Evolutionary conservation across 768 basidiomycete genomes (phyloP), one percentile per base, ranked within the genome.

Genomic region (Lanmaoa pseudosensibilis): DNA sequence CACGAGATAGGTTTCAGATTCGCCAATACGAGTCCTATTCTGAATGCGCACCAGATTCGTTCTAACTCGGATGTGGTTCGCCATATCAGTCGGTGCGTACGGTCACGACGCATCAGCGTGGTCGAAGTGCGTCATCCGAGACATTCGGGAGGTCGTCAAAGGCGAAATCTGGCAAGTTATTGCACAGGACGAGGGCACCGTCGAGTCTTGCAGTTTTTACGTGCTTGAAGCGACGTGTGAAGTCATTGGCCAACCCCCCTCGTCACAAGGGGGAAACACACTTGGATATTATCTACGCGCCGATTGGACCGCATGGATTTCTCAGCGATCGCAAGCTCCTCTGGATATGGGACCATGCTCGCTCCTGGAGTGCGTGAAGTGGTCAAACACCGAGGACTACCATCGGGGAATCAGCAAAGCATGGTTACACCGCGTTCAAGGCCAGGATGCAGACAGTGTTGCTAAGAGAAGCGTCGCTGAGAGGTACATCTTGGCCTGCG

Each of bases 221-320:
- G 83, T 89, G 27, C 70, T 92, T 1, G 87, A 88, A 57, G 66
- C 80, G 21, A 92, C 90, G 0, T 89, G 89, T 64, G 90, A 92
- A 63, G 84, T 86, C 33, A 78, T 90, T 52, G 88, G 87, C 0
- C 73, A 68, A 33, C 59, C 69, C 7, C 62, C 69, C 16, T 44
- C 52, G 21, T 50, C 46, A 41, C 40, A 21, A 41, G 33, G 32
- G 38, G 33, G 46, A 34, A 18, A 48, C 23, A 38, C 46, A 39
- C 60, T 44, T 33, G 51, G 33, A 11, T 46, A 49, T 21, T 55
- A 59, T 50, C 64, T 81, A 34, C 83, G 90, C 9, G 74, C 74
- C 1, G 90, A 92, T 67, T 92, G 90, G 90, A 79, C 82, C 1
- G 60, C 69, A 1, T 90, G 86, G 65, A 78, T 91, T 47, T 60